These are phyloP conservation scores for Lepidium aucheri DNA, from an alignment of 345 rosid genomes.

Conservation along the genomic window DNA sequence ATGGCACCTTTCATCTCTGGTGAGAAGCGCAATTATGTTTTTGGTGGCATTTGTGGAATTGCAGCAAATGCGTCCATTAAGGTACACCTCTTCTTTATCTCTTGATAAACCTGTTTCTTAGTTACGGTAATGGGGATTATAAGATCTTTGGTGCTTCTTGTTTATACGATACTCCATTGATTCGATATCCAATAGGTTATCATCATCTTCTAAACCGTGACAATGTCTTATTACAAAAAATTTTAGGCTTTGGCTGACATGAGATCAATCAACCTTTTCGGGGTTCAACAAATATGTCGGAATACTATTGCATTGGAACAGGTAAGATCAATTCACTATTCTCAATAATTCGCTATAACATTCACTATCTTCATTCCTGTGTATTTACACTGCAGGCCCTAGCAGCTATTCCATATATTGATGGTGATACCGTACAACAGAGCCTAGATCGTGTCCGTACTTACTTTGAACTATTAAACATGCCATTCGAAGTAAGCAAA, in stretches of 20 bases:
- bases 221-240: background rate
- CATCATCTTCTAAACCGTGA: conserved; percentile 1
- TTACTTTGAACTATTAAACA: conserved; percentile 83
- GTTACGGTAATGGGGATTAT: background rate
- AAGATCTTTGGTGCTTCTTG: background rate
- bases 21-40: conserved; percentile 72
- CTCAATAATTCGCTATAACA: background rate
- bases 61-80: conserved; percentile 86
- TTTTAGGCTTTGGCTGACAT: conserved; percentile 76
- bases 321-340: conserved; percentile 33
- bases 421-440: conserved; percentile 64
- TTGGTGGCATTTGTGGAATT: conserved; percentile 88
- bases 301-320: conserved; percentile 95
- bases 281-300: conserved; percentile 97
- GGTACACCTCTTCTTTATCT: conserved; percentile 36
- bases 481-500: conserved; percentile 81
- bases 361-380: background rate
- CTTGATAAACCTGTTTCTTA: background rate
- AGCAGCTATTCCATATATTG: conserved; percentile 82
- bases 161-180: background rate
- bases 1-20: conserved; percentile 79
- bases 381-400: conserved; percentile 55
- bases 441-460: conserved; percentile 81
- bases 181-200: background rate
- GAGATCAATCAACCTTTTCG: conserved; percentile 86